Evolutionary conservation across 2,329 filamentous ascomycete genomes (phyloP), one percentile per base, ranked within the genome.

Genomic region (Decorospora gaudefroyi): DNA sequence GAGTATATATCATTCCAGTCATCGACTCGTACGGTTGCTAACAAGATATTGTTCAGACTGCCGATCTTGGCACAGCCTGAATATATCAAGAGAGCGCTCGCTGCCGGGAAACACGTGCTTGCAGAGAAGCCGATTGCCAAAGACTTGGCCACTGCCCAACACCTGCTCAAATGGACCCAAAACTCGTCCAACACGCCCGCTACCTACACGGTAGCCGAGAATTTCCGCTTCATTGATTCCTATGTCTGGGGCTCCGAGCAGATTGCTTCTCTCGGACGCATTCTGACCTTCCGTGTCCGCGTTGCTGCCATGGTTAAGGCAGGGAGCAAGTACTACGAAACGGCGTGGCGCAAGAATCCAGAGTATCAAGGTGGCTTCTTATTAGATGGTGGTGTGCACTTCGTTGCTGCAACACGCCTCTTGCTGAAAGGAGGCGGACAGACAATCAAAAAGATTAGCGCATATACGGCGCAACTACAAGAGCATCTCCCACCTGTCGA

Each of bases 321-420:
- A 1, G 79, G 76, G 6, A 72, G 69, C n/a, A 82, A 82, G 63
- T 83, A 82, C 60, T 78, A 72, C 51, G 75, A 78, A 50, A 81
- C 78, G 0, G 57, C 70, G 8, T 82, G 87, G 88, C 82, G 88
- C 41, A 85, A 85, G 66, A 78, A 72, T 42, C 87, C 87, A 1
- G 75, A 79, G 38, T 81, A 88, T 63, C 86, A 90, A 68, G 88
- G 87, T 41, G 87, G 88, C 0, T 90, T 90, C 64, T 67, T 90
- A 41, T 79, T 91, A 2, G 87, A 91, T 61, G 86, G 82, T 10
- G 87, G 88, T 29, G 85, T 91, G 17, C 88, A 91, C 67, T 84
- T 81, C 48, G 74, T 84, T 5, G 87, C 87, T 6, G 83, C 72
- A 0, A 76, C 85, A 35, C 75, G 87, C 11, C 65, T 80, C 21